Evolutionary conservation across 148 eudicot genomes (phyloP).

Genomic region (Rhododendron simsii): DNA sequence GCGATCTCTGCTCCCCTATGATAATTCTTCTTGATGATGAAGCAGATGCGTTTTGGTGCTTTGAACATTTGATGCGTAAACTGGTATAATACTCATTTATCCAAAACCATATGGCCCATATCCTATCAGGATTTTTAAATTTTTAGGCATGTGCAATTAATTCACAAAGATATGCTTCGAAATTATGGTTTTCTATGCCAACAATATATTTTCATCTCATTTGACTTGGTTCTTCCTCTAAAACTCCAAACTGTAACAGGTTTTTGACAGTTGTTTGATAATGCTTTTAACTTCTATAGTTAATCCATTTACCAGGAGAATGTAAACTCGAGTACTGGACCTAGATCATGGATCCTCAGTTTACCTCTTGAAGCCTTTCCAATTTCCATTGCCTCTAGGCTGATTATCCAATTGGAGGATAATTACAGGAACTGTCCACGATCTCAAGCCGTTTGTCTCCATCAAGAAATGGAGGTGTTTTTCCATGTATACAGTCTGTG

Average conservation of each 20-base stretch:
- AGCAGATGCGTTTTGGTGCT: slow-evolving; percentile 93
- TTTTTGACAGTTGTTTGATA: neutral
- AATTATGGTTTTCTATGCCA: neutral
- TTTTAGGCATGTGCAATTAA: neutral
- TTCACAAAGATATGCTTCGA: neutral
- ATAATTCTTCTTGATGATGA: slow-evolving; percentile 77
- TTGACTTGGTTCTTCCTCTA: neutral
- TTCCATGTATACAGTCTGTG: neutral
- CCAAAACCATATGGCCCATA: neutral
- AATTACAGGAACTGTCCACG: neutral
- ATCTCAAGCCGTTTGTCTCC: neutral
- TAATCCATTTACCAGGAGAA: neutral
- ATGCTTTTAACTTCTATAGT: neutral
- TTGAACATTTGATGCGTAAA: slow-evolving; percentile 89
- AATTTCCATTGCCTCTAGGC: neutral
- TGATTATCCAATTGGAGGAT: neutral
- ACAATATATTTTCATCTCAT: neutral
- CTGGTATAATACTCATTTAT: neutral
- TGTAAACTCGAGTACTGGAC: neutral
- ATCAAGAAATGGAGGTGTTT: neutral
- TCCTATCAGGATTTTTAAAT: neutral
- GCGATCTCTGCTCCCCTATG: slow-evolving; percentile 97
- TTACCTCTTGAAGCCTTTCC: neutral
- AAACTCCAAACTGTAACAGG: neutral
- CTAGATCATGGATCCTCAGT: neutral